A percentile compares a stretch with the other conserved stretches of the same genome.
Conservation (phyloP, 306 rosid genomes). For the Vigna radiata region DNA sequence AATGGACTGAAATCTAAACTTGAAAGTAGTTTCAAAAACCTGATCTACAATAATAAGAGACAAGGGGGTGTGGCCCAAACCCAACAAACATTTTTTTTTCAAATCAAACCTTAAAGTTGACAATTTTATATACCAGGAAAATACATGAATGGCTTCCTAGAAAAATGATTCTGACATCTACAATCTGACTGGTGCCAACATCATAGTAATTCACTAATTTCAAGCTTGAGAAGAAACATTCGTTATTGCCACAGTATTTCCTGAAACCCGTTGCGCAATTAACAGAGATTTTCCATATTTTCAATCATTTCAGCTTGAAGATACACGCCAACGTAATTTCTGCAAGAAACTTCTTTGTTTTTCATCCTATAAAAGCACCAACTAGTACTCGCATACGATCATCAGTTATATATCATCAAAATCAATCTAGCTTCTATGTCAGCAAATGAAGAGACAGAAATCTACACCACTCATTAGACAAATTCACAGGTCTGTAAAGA, state of each 20-base stretch:
- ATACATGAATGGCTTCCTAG: neutral
- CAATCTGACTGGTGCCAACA: neutral
- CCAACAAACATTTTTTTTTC: neutral
- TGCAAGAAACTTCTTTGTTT: slow-evolving; percentile 7
- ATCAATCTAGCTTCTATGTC: neutral
- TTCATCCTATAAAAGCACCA: slow-evolving; percentile 14
- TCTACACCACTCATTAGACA: slow-evolving; percentile 12
- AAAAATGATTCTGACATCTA: neutral
- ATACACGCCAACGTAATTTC: slow-evolving; percentile 41
- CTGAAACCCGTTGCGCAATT: slow-evolving; percentile 36
- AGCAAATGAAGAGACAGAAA: slow-evolving; percentile 30
- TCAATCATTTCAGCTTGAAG: slow-evolving; percentile 26
- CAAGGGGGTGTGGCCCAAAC: no score
- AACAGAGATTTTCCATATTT: slow-evolving; percentile 30
- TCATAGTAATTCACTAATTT: neutral
- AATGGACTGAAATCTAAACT: no score
- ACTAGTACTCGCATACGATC: neutral
- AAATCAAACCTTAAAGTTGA: neutral
- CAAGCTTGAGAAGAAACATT: neutral
- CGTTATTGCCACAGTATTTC: slow-evolving; percentile 8
- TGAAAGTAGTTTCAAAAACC: no score
- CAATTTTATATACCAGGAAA: neutral
- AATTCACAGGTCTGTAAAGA: slow-evolving; percentile 51
- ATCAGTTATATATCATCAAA: slow-evolving; percentile 2
- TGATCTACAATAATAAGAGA: no score